Base-by-base conservation (phyloP, 257 asterid genomes). In the Petrea volubilis region DNA sequence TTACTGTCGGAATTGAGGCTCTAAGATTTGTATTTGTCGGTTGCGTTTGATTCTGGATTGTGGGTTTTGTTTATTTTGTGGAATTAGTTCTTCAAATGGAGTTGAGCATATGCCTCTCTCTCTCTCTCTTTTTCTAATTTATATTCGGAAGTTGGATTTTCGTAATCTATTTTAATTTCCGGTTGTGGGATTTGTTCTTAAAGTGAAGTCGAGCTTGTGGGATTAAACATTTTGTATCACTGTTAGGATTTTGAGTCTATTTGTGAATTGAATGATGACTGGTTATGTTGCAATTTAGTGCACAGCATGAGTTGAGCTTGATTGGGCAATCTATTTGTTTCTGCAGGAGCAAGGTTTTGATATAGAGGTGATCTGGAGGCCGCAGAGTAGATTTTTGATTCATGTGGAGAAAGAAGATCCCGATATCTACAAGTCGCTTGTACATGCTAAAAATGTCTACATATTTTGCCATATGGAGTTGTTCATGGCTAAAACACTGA, bases 271-370 rank as follows among this genome's bases (percentile, higher is more conserved):
- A 27, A 21, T 31, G 46, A 47, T n/a, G 52, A 12, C 17, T 67
- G 49, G 36, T 44, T 73, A 72, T 64, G 62, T 57, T 41, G 23
- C 36, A 31, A 34, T 71, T 46, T 15, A 46, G 49, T 18, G 41
- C 64, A 34, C 33, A 12, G 29, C 13, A 65, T 7, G 68, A 56
- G 33, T 65, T 70, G 70, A 65, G 49, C 34, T 68, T 78, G 76
- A 75, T 71, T 34, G 57, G 50, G 17, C 36, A 20, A 27, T 61
- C 60, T 29, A 44, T 49, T 57, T 76, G 46, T 47, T 69, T 78
- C 78, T 89, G 74, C 96, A 91, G 93, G 90, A 89, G 77, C 88
- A 91, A 91, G 82, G 96, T 91, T 84, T 78, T 87, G 90, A 89
- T 89, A 80, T 91, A 87, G 89, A 79, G 74, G 76, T 74, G 69